A percentile compares a stretch with the other conserved stretches of the same genome.
Conservation (phyloP, 176 grass and related monocot species). For the Musa schizocarpa region DNA sequence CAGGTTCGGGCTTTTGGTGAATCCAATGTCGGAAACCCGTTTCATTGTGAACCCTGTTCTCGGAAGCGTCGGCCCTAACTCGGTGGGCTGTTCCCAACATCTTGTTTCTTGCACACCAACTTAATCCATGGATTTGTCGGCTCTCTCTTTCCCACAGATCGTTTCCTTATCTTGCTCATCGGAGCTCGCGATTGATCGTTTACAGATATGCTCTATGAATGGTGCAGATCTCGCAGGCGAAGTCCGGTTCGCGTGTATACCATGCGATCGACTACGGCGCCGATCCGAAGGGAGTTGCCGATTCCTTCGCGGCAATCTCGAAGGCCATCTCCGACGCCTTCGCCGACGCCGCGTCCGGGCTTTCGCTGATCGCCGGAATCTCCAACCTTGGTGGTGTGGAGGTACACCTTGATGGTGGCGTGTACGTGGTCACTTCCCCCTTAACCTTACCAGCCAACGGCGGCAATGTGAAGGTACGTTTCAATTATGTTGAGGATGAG, state of each 20-base stretch:
- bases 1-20: neutral
- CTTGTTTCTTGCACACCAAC: too few relatives aligned
- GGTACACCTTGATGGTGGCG: conserved; percentile 77
- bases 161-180: too few relatives aligned
- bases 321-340: conserved; percentile 81
- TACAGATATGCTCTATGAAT: too few relatives aligned
- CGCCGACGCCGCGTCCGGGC: conserved; percentile 14
- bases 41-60: neutral
- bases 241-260: conserved; percentile 36
- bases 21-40: neutral
- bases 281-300: conserved; percentile 45
- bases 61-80: too few relatives aligned
- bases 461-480: conserved; percentile 65
- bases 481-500: neutral
- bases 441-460: conserved; percentile 53
- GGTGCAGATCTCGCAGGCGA: conserved; percentile 5
- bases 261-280: conserved; percentile 84
- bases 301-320: conserved; percentile 59
- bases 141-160: too few relatives aligned
- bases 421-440: conserved; percentile 57
- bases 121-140: too few relatives aligned
- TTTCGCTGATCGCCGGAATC: conserved; percentile 54
- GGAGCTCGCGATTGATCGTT: too few relatives aligned
- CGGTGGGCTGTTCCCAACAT: too few relatives aligned
- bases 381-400: conserved; percentile 73